Conservation (phyloP, 768 basidiomycete genomes). For the Mycena galericulata region DNA sequence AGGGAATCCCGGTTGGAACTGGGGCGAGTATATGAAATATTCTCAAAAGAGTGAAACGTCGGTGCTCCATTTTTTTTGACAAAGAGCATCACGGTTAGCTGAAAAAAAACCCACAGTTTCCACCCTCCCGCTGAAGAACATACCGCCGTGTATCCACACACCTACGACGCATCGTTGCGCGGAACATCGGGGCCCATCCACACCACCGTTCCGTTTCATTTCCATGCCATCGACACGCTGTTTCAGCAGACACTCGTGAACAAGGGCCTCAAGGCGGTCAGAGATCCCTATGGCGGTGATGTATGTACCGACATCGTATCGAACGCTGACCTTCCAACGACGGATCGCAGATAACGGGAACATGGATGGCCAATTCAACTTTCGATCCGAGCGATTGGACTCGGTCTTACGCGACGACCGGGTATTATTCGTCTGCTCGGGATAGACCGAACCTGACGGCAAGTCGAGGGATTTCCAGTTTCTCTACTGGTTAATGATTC, state of each 20-base stretch:
- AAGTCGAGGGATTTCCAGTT: constrained; percentile 26
- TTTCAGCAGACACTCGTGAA: constrained; percentile 42
- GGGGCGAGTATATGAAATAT: constrained; percentile 55
- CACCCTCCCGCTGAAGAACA: constrained; percentile 43
- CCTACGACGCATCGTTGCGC: constrained; percentile 38
- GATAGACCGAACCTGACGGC: constrained; percentile 24
- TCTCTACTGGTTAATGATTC: too few relatives aligned
- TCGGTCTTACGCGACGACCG: constrained; percentile 46
- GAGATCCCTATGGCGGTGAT: constrained; percentile 47
- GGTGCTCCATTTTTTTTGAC: constrained; percentile 7
- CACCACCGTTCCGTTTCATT: constrained; percentile 42
- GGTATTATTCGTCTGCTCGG: constrained; percentile 32
- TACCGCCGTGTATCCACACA: constrained; percentile 42
- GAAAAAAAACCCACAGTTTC: constrained; percentile 35
- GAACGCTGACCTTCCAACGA: constrained; percentile 34
- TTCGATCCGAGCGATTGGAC: constrained; percentile 43
- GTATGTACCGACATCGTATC: constrained; percentile 28
- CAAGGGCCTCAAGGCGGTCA: constrained; percentile 38
- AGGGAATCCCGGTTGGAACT: constrained; percentile 71
- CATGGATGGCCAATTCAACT: constrained; percentile 35
- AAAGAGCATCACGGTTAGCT: background rate
- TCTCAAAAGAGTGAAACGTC: constrained; percentile 53
- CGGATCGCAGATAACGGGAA: constrained; percentile 27
- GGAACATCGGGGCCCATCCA: constrained; percentile 46
- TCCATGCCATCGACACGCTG: constrained; percentile 42